Evolutionary conservation across 441 rosid species (phyloP), one percentile per base, ranked within the genome.

Genomic region (Croton setiger): DNA sequence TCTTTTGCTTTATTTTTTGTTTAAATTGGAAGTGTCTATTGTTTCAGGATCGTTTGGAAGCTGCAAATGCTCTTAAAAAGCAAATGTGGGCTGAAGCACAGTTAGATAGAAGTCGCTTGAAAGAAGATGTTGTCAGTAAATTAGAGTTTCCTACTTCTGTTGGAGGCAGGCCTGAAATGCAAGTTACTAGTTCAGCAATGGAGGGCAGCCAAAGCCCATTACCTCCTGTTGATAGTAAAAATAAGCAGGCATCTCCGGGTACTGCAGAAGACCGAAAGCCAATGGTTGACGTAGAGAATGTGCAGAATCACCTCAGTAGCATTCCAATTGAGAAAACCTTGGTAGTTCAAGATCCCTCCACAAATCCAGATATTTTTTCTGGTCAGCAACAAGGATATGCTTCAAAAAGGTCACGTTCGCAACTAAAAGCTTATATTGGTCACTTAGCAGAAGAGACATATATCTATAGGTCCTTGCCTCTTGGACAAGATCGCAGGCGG

Each of bases 51-150:
- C 98, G 99, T 39, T 73, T 96, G 85, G 99, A 96, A 84, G 96
- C 93, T n/a, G 96, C 99, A 55, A 96, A 82, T 86, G 83, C 98
- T 79, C 92, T 96, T 76, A 96, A 96, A 84, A 96, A 90, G 79
- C 99, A 96, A 80, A 93, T 96, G 97, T 93, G 97, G 99, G 92
- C 97, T 0, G 99, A 93, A 85, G 97, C 92, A 53, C 99, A 96
- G 65, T 76, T 87, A 56, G 99, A 96, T 78, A 93, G 84, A 79
- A 83, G 90, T 80, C 91, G 92, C 27, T 67, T 89, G 83, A 92
- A 85, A 78, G 98, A 92, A 80, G 97, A 88, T 44, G 78, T 72
- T 66, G 61, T 85, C 64, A 71, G 70, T 68, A 96, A 82, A 83
- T 49, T 88, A 67, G 89, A 85, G 69, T 79, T 83, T 71, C 67